These are phyloP conservation scores for Trametes cingulata DNA, from an alignment of 768 basidiomycete species.

Conservation along the genomic window DNA sequence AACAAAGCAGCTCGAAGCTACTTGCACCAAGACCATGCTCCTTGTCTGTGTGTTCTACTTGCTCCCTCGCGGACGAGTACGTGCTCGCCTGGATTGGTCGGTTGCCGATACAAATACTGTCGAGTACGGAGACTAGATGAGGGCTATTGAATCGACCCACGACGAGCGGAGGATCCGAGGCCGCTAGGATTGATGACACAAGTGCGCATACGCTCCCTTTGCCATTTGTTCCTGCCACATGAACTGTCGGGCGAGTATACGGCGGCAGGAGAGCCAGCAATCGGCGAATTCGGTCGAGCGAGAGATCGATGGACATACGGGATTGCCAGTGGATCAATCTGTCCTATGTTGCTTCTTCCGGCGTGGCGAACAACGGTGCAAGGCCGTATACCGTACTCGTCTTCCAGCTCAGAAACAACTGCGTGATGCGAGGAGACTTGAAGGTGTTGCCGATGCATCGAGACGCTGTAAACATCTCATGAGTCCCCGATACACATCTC, in stretches of 20 bases:
- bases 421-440: no score
- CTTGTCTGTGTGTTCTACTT: slow-evolving; percentile 51
- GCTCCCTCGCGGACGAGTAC: slow-evolving; percentile 49
- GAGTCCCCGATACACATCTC: background rate
- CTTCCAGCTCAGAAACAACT: no score
- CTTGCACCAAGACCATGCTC: slow-evolving; percentile 51
- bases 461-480: background rate
- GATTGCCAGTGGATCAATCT: background rate
- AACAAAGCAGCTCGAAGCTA: slow-evolving; percentile 83
- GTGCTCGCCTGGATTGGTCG: slow-evolving; percentile 45
- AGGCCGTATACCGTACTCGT: background rate
- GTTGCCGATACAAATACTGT: slow-evolving; percentile 73
- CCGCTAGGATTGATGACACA: slow-evolving; percentile 70
- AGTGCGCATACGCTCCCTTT: slow-evolving; percentile 92
- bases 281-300: slow-evolving; percentile 55
- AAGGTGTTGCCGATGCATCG: no score
- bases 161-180: slow-evolving; percentile 53
- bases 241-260: slow-evolving; percentile 79
- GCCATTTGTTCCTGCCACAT: slow-evolving; percentile 95
- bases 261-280: slow-evolving; percentile 57
- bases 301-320: slow-evolving; percentile 62
- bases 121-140: slow-evolving; percentile 76
- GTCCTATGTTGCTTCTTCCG: background rate
- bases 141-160: slow-evolving; percentile 92
- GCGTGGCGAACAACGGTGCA: background rate